Percentiles rank a stretch among this genome's conserved stretches.
These are phyloP conservation scores for Tolypocladium tundrense DNA, from an alignment of 2,329 filamentous ascomycete genomes.

Conservation along the genomic window DNA sequence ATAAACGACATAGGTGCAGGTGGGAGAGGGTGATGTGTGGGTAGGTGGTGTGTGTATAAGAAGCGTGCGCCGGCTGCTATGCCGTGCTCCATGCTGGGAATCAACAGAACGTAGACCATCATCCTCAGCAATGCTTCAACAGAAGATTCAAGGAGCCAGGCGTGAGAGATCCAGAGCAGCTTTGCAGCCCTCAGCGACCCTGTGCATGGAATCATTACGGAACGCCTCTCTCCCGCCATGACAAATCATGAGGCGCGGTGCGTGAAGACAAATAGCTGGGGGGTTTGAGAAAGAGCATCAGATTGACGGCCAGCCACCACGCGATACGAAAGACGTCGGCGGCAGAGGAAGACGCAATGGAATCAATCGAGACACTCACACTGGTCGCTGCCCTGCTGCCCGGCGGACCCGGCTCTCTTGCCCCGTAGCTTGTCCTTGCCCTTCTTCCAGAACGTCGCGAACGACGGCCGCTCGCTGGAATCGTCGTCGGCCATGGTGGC, in stretches of 20 bases:
- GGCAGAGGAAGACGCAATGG: not conserved
- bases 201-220: not conserved
- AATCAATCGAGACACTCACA: not conserved
- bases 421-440: conserved; percentile 22
- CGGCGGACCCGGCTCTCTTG: not conserved
- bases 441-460: conserved; percentile 35
- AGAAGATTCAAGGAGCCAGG: not conserved
- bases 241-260: not conserved
- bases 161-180: not conserved
- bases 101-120: not conserved
- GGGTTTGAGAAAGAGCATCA: not conserved
- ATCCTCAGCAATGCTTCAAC: not conserved
- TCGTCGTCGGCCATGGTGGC: conserved; percentile 7
- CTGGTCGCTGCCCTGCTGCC: not conserved
- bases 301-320: not conserved
- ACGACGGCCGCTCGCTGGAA: conserved; percentile 28
- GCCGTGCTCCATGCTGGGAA: not conserved
- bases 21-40: not conserved
- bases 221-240: not conserved
- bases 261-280: not conserved
- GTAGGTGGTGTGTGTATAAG: not conserved
- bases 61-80: not conserved
- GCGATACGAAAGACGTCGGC: not conserved
- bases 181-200: not conserved
- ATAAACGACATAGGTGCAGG: not conserved